Conservation (phyloP, 441 rosid genomes). For the Populus hybrid region DNA sequence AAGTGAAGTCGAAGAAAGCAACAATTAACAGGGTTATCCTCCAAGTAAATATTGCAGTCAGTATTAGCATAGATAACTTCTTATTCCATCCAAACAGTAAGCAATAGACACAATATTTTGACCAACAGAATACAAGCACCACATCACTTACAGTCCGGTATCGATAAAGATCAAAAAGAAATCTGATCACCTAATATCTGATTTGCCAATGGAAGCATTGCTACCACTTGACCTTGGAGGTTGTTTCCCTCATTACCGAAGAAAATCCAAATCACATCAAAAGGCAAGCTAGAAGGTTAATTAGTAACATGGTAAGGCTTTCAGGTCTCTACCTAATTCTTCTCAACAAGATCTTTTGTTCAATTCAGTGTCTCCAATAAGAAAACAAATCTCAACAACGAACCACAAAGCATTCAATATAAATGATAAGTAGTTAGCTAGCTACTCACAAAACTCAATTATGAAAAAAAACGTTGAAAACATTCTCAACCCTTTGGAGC, state of each 20-base stretch:
- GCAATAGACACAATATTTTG: neutral
- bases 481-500: neutral
- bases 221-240: neutral
- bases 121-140: neutral
- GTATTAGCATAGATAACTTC: slow-evolving; percentile 1
- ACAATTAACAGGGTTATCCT: neutral
- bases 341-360: neutral
- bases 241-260: neutral
- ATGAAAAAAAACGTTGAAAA: neutral
- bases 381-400: neutral
- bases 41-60: neutral
- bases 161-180: slow-evolving; percentile 10
- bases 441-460: neutral
- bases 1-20: neutral
- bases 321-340: neutral
- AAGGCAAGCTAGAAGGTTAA: neutral
- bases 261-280: neutral
- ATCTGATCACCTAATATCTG: neutral
- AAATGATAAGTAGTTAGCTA: neutral
- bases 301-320: neutral
- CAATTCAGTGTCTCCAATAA: neutral
- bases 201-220: neutral
- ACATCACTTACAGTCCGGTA: neutral
- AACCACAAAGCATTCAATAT: neutral
- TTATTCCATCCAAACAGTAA: neutral